Evolutionary conservation across 352 stramenopile genomes (phyloP).

Genomic region (Globisporangium mamillatum): DNA sequence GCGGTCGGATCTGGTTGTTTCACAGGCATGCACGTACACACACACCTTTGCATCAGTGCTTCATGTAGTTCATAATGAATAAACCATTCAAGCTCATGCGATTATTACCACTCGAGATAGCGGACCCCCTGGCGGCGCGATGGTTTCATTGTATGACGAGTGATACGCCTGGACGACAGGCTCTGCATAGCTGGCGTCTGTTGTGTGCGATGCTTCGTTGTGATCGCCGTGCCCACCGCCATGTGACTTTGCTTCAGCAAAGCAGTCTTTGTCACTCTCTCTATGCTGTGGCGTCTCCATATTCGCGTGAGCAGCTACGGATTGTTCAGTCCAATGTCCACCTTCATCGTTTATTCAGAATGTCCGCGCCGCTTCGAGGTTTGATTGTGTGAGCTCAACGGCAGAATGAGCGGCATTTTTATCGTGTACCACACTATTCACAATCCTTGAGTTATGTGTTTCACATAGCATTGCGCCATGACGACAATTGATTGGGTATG

Average conservation of each 20-base stretch:
- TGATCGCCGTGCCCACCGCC: not conserved
- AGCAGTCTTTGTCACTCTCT: not conserved
- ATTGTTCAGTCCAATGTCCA: not conserved
- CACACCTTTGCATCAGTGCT: not conserved
- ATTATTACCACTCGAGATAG: slow-evolving; percentile 33
- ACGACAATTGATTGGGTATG: not conserved
- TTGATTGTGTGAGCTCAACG: not conserved
- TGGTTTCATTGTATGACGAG: slow-evolving; percentile 53
- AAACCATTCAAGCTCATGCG: not conserved
- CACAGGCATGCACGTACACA: not conserved
- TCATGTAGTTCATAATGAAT: not conserved
- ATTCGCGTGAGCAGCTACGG: not conserved
- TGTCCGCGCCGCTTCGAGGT: not conserved
- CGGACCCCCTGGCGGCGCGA: slow-evolving; percentile 38
- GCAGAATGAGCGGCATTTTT: not conserved
- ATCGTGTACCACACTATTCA: not conserved
- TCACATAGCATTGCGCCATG: not conserved
- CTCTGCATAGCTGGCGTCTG: not conserved
- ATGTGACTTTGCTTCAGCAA: slow-evolving; percentile 12
- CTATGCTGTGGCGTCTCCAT: slow-evolving; percentile 3
- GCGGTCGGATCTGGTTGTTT: slow-evolving; percentile 44
- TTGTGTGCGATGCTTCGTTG: not conserved
- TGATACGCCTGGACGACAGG: slow-evolving; percentile 37
- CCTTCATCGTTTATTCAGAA: not conserved
- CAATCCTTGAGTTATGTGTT: not conserved